phyloP scores from a whole-genome alignment of 73 alveolate genomes.

The Paramecium biaurelia region DNA sequence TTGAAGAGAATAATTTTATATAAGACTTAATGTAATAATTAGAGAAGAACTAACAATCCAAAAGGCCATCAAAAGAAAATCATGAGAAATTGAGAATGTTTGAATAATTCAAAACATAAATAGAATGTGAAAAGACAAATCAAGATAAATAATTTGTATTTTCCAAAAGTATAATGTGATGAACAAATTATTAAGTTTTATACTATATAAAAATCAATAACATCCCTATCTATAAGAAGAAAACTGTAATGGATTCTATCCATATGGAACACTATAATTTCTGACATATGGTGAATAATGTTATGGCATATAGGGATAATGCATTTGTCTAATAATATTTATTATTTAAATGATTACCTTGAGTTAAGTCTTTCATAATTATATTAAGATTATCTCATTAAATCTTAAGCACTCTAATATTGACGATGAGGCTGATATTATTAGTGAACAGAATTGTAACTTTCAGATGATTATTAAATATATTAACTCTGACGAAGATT shows the following conservation, averaged over 20 bases:
- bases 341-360: not conserved
- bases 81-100: not conserved
- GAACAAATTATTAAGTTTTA: not conserved
- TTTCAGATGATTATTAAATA: not conserved
- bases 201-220: constrained; percentile 2
- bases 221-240: constrained; percentile 18
- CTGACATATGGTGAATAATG: constrained; percentile 9
- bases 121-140: not conserved
- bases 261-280: constrained; percentile 14
- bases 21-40: not conserved
- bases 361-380: constrained; percentile 12
- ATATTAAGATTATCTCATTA: not conserved
- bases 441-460: not conserved
- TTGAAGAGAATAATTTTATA: not conserved
- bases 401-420: not conserved
- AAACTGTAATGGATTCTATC: not conserved
- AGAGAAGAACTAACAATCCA: not conserved
- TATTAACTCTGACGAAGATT: not conserved
- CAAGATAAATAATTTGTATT: not conserved
- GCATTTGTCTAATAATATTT: not conserved
- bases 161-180: not conserved
- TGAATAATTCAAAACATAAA: not conserved
- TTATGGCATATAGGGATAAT: not conserved
- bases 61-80: constrained; percentile 31
- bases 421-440: not conserved